Conservation (phyloP, 2,329 filamentous ascomycete genomes). For the Endoconidiophora polonica region DNA sequence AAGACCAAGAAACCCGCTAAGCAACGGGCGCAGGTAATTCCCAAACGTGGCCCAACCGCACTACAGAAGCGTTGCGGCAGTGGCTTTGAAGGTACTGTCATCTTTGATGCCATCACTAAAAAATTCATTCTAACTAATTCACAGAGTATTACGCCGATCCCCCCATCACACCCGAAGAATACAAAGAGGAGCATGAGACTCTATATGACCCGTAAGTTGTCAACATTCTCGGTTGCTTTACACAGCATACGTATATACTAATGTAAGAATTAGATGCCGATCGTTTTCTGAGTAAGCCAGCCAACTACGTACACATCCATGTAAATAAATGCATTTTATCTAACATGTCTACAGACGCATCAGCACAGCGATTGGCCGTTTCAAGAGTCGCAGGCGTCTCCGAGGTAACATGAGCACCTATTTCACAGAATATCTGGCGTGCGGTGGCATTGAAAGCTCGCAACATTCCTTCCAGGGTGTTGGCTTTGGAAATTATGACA, state of each 20-base stretch:
- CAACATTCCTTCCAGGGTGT: slow-evolving; percentile 43
- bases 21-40: background rate
- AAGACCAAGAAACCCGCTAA: background rate
- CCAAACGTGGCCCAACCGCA: slow-evolving; percentile 5
- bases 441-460: slow-evolving; percentile 58
- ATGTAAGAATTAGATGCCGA: slow-evolving; percentile 23
- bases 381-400: slow-evolving; percentile 50
- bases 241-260: slow-evolving; percentile 15
- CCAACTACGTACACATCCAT: background rate
- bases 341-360: slow-evolving; percentile 7
- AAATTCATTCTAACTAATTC: background rate
- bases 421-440: slow-evolving; percentile 66
- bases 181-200: slow-evolving; percentile 41
- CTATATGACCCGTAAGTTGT: slow-evolving; percentile 47
- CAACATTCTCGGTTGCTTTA: no score
- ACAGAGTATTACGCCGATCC: slow-evolving; percentile 61
- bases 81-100: slow-evolving; percentile 49
- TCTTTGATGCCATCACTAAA: background rate
- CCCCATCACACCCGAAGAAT: slow-evolving; percentile 56
- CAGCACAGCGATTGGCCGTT: background rate
- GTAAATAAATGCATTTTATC: no score
- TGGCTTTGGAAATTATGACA: slow-evolving; percentile 22
- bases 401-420: slow-evolving; percentile 41
- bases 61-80: slow-evolving; percentile 29
- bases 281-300: slow-evolving; percentile 38